Conservation (phyloP, 1,139 yeast genomes). For the Debaryomycetaceae sp. region DNA sequence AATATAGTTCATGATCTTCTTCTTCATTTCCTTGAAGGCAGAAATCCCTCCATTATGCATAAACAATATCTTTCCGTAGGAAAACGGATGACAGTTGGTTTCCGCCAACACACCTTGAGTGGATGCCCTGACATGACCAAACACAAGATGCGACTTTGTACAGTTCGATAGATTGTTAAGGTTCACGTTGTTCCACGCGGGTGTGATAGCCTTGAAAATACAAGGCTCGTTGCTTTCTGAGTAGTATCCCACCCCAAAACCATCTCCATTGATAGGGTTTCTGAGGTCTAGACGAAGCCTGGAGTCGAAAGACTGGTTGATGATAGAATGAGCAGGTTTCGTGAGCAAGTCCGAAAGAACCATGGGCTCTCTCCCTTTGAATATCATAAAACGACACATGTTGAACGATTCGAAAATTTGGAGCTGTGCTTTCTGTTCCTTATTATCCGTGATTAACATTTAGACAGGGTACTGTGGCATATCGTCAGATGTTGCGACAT, state of each 20-base stretch:
- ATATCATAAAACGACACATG: conserved; percentile 52
- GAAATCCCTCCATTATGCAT: conserved; percentile 97
- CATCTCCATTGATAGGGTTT: conserved; percentile 96
- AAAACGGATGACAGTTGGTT: conserved; percentile 94
- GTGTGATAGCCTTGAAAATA: conserved; percentile 89
- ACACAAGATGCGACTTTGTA: conserved; percentile 78
- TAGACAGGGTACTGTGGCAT: too few species aligned
- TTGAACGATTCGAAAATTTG: neutral
- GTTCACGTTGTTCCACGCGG: conserved; percentile 96
- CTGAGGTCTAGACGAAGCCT: conserved; percentile 80
- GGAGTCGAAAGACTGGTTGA: conserved; percentile 92
- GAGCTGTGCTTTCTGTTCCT: neutral
- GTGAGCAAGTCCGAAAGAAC: conserved; percentile 83
- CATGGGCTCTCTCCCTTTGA: conserved; percentile 67
- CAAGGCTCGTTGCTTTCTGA: conserved; percentile 48
- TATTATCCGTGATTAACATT: too few species aligned
- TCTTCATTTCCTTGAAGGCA: conserved; percentile 68
- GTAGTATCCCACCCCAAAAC: conserved; percentile 96
- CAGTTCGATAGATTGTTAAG: conserved; percentile 81
- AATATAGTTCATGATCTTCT: conserved; percentile 65
- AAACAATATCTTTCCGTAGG: conserved; percentile 82
- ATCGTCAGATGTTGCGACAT: too few species aligned
- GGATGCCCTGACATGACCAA: conserved; percentile 95
- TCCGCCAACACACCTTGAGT: conserved; percentile 93
- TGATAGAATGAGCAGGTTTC: conserved; percentile 94